Conservation (phyloP, 441 rosid genomes). For the Metrosideros polymorpha region DNA sequence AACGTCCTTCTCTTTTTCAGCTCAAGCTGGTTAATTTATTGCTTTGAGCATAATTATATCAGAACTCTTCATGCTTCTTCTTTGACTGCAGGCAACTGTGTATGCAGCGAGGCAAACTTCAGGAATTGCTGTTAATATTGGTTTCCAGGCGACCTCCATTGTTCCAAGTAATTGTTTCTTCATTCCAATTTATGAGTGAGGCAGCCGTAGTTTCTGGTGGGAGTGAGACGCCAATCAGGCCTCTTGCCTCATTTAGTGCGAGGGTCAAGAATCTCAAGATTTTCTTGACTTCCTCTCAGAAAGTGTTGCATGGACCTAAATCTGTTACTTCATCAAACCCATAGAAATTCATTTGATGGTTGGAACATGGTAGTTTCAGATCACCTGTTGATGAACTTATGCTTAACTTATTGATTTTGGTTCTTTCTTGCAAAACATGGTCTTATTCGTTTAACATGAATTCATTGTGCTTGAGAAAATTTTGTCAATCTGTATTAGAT, state of each 20-base stretch:
- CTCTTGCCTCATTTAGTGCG: neutral
- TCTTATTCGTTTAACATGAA: neutral
- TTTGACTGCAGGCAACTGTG: slow-evolving; percentile 58
- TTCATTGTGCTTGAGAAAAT: neutral
- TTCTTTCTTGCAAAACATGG: neutral
- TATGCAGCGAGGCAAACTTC: slow-evolving; percentile 66
- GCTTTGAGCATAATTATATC: neutral
- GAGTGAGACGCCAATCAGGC: neutral
- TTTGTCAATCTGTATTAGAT: neutral
- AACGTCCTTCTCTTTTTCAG: neutral
- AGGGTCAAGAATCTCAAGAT: too few relatives aligned
- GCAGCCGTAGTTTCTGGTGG: neutral
- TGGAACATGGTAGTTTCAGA: neutral
- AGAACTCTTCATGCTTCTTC: neutral
- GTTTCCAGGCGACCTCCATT: slow-evolving; percentile 79
- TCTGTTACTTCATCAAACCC: neutral
- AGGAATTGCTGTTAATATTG: slow-evolving; percentile 84
- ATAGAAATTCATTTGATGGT: neutral
- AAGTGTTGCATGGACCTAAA: neutral
- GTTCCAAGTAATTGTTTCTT: slow-evolving; percentile 61
- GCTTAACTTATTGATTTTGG: neutral
- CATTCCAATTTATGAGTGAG: neutral
- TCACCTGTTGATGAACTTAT: neutral
- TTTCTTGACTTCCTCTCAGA: neutral
- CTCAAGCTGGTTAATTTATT: neutral